phyloP scores from a whole-genome alignment of 495 filamentous ascomycete species.

The Collariella sp. region DNA sequence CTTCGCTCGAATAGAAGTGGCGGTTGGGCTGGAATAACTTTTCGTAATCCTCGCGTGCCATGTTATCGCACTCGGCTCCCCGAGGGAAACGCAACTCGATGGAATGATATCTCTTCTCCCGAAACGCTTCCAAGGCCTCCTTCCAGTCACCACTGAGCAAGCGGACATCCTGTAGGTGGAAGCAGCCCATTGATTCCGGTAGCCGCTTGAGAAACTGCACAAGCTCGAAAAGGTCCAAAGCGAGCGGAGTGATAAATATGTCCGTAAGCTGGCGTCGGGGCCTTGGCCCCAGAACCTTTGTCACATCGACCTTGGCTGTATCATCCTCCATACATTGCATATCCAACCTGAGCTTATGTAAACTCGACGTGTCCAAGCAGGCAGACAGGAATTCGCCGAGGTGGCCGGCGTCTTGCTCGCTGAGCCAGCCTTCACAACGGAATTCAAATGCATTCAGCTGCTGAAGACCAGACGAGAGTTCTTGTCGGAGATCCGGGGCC shows the following conservation, averaged over 20 bases:
- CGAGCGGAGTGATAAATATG: not conserved
- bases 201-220: not conserved
- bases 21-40: not conserved
- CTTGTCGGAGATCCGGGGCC: not conserved
- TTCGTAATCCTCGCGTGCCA: not conserved
- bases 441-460: not conserved
- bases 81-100: not conserved
- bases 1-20: not conserved
- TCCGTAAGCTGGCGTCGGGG: not conserved
- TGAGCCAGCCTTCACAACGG: not conserved
- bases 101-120: not conserved
- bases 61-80: conserved; percentile 2
- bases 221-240: not conserved
- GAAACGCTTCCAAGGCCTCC: conserved; percentile 5
- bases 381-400: conserved; percentile 3
- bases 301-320: not conserved
- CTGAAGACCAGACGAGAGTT: conserved; percentile 3
- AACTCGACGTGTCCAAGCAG: conserved; percentile 4
- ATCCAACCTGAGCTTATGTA: not conserved
- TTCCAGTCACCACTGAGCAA: conserved; percentile 5
- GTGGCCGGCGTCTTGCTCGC: not conserved
- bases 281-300: not conserved
- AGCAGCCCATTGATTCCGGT: not conserved
- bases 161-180: not conserved
- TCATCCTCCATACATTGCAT: not conserved